A percentile compares a stretch with the other conserved stretches of the same genome.
These are phyloP conservation scores for Penicillium crystallinum DNA, from an alignment of 495 filamentous ascomycete species.

Conservation along the genomic window DNA sequence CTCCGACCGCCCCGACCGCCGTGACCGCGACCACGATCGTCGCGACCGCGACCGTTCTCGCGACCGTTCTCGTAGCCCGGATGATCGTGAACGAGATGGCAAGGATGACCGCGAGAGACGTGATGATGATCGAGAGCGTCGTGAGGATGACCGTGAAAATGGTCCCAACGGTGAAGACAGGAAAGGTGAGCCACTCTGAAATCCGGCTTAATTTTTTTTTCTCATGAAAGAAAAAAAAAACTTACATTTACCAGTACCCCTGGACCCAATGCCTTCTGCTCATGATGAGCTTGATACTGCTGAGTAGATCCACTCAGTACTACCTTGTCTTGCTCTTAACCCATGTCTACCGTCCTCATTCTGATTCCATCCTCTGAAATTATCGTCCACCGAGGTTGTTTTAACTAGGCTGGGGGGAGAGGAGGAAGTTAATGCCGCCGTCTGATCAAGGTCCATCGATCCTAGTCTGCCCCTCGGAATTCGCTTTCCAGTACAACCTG, in stretches of 20 bases:
- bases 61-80: constrained; percentile 55
- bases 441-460: neutral
- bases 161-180: constrained; percentile 60
- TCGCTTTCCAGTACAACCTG: neutral
- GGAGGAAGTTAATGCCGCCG: neutral
- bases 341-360: neutral
- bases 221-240: too few relatives aligned
- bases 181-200: constrained; percentile 61
- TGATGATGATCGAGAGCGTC: constrained; percentile 60
- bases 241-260: constrained; percentile 35
- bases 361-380: neutral
- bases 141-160: constrained; percentile 49
- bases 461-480: neutral
- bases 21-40: constrained; percentile 60
- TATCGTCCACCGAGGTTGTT: neutral
- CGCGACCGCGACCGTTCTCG: constrained; percentile 57
- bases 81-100: constrained; percentile 62
- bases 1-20: constrained; percentile 53
- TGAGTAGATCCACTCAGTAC: constrained; percentile 56
- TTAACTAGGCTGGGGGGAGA: neutral
- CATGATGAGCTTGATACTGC: constrained; percentile 97
- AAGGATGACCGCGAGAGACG: constrained; percentile 63
- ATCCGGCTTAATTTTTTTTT: neutral
- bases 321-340: constrained; percentile 1
- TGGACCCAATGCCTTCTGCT: constrained; percentile 74